Evolutionary conservation across 2,329 filamentous ascomycete species (phyloP), one percentile per base, ranked within the genome.

Genomic region (Alternaria viburni): DNA sequence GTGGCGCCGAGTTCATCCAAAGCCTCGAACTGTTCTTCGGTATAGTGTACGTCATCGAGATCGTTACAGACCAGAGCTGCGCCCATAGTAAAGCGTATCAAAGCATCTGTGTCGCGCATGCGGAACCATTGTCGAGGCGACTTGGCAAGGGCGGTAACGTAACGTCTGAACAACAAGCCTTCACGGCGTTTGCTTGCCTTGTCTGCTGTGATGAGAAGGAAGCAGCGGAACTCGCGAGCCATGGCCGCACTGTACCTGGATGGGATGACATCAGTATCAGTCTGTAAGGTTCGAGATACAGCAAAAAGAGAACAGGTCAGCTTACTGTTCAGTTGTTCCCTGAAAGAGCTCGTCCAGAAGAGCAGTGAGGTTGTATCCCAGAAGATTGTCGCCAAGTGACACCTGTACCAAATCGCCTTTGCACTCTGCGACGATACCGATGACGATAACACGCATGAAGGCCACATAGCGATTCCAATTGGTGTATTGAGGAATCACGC

Each of bases 11-110:
- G 62, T 62, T 79, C 74, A 28, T 70, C 25, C 10, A 62, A 41
- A 6, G 46, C 21, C 17, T 62, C 60, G 11, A 41, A 47, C 19
- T 62, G 30, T 11, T 47, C 46, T n/a, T 62, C 60, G n/a, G 60
- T 74, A 60, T 70, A 73, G 19, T 28, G 23, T 10, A 72, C 54
- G 54, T 72, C 59, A 49, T 70, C 67, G 26, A 75, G 13, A 44
- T 79, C 74, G 46, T 78, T 79, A 66, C 77, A 79, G 1, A 68
- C 72, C 19, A 80, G 63, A 0, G 77, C 75, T 6, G 70, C 68
- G 5, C 69, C 74, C 26, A 80, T 72, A 9, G 75, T 74, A 64
- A 77, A 79, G 17, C 78, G 71, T 12, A 65, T 65, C 1, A 80
- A 63, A 13, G 75, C 77, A 62, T 80, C 77, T 32, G 68, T 69